These are phyloP conservation scores for Phragmites australis DNA, from an alignment of 176 grass and related monocot genomes.

Conservation along the genomic window DNA sequence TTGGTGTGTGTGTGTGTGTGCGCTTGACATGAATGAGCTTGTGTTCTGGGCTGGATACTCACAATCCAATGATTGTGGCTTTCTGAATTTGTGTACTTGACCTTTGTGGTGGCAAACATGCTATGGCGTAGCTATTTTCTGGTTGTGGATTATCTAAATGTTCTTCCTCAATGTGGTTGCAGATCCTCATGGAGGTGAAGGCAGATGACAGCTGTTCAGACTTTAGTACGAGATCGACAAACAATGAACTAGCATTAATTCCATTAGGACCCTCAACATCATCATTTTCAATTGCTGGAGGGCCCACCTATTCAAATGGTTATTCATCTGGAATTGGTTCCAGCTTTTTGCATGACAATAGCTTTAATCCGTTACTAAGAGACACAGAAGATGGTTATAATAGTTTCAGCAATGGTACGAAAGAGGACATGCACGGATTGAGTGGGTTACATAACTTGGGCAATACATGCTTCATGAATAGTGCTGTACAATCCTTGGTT, in stretches of 20 bases:
- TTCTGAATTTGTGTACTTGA: not conserved
- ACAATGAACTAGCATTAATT: conserved; percentile 86
- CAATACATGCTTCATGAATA: conserved; percentile 99
- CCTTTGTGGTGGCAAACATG: not conserved
- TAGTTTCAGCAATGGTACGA: conserved; percentile 61
- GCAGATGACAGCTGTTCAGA: conserved; percentile 41
- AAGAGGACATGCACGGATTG: conserved; percentile 69
- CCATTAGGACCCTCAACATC: conserved; percentile 78
- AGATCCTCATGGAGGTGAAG: conserved; percentile 78
- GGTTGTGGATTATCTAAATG: conserved; percentile 18
- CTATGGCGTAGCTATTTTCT: conserved; percentile 30
- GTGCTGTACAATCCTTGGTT: conserved; percentile 88
- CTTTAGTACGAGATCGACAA: conserved; percentile 52
- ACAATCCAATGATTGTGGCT: conserved; percentile 22
- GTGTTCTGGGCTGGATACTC: not conserved
- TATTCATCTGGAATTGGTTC: conserved; percentile 67
- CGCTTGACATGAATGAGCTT: conserved; percentile 4
- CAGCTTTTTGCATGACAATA: conserved; percentile 66
- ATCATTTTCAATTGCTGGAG: conserved; percentile 86
- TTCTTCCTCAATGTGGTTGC: conserved; percentile 36
- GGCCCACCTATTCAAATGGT: conserved; percentile 72
- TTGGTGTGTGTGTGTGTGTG: no score
- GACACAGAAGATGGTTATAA: conserved; percentile 60
- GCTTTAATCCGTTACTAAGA: conserved; percentile 52
- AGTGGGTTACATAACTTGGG: conserved; percentile 94